Conservation (phyloP, 805 yeast species). For the Millerozyma miso region DNA sequence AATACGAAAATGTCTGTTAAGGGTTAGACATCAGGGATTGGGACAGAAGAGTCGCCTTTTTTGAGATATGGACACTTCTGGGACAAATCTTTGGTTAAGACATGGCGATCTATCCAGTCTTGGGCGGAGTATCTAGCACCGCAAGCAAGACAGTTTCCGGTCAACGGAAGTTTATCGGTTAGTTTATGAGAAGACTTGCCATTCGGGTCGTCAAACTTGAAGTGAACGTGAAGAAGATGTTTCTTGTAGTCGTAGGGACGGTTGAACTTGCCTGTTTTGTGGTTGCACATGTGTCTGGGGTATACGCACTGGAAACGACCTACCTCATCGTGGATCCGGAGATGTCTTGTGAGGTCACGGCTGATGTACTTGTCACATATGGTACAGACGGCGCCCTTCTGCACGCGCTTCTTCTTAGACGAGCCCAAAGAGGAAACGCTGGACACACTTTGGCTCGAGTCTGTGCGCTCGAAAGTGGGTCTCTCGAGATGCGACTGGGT, state of each 20-base stretch:
- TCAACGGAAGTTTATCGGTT: constrained; percentile 36
- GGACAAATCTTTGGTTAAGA: constrained; percentile 28
- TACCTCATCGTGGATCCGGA: constrained; percentile 40
- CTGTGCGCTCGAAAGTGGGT: constrained; percentile 12
- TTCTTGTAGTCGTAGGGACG: constrained; percentile 45
- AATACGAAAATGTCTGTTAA: too few species aligned
- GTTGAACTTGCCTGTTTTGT: constrained; percentile 39
- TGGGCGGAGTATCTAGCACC: constrained; percentile 45
- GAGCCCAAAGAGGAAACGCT: constrained; percentile 11
- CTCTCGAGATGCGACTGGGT: constrained; percentile 4
- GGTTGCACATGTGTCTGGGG: constrained; percentile 36
- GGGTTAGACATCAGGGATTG: not conserved
- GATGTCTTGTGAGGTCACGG: constrained; percentile 38
- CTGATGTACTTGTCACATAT: constrained; percentile 39
- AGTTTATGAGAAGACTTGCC: constrained; percentile 37
- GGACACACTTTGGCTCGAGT: constrained; percentile 12
- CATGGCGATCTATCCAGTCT: constrained; percentile 56
- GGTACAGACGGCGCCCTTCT: constrained; percentile 36
- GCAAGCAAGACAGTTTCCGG: constrained; percentile 43
- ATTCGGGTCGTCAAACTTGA: constrained; percentile 37
- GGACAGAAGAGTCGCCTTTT: not conserved
- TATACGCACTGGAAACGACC: constrained; percentile 42
- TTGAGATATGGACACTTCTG: constrained; percentile 20
- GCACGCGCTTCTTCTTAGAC: constrained; percentile 21
- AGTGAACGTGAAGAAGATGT: constrained; percentile 40